These are phyloP conservation scores for Smithsoniella earleae DNA, from an alignment of 163 green algal genomes.

Conservation along the genomic window DNA sequence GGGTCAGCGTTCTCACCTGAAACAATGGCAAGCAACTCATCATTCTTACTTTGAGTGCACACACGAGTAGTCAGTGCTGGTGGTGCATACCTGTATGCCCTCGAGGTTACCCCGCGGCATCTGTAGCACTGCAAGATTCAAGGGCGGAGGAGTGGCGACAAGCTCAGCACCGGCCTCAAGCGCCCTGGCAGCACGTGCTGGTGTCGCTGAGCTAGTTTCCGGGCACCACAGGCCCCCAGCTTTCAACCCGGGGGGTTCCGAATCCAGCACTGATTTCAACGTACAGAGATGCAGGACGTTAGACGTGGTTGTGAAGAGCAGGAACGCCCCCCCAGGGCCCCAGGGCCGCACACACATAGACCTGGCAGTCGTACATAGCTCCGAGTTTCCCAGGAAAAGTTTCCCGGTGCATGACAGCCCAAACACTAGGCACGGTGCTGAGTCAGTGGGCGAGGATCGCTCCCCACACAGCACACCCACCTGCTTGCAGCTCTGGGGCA, in stretches of 20 bases:
- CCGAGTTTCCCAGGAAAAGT: conserved; percentile 43
- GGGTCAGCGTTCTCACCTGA: conserved; percentile 70
- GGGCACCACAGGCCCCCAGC: too few species aligned
- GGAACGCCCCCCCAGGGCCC: conserved; percentile 57
- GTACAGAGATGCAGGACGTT: conserved; percentile 50
- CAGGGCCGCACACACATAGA: conserved; percentile 44
- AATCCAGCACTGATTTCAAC: too few species aligned
- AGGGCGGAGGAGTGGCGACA: conserved; percentile 45
- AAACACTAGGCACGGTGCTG: too few species aligned
- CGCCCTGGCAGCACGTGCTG: conserved; percentile 36
- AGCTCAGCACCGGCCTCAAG: conserved; percentile 38
- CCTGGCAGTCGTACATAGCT: not conserved
- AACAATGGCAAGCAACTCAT: too few species aligned
- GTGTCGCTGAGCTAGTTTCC: too few species aligned
- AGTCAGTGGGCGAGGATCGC: too few species aligned
- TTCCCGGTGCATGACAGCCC: conserved; percentile 45
- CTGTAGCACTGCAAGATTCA: conserved; percentile 50
- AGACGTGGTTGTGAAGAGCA: conserved; percentile 63
- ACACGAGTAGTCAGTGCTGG: too few species aligned
- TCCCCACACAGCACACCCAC: not conserved
- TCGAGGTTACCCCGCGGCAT: conserved; percentile 91
- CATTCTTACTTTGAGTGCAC: too few species aligned
- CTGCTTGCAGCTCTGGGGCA: not conserved
- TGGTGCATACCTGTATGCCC: too few species aligned
- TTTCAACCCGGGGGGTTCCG: too few species aligned